phyloP scores from a whole-genome alignment of 164 flowering plant species.

The Magnolia kwangsiensis region DNA sequence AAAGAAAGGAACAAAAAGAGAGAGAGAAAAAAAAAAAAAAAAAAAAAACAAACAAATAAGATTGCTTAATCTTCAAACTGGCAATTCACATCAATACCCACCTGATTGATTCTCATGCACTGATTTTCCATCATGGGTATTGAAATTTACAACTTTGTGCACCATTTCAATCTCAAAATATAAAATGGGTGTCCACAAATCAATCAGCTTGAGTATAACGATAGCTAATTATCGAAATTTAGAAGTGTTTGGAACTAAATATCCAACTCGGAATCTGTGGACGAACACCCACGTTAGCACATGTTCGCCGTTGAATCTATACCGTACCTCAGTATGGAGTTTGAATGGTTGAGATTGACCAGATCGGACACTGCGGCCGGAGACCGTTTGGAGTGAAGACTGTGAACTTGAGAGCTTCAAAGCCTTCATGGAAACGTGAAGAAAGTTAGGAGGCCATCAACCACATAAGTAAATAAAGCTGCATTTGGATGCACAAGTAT shows the following conservation, averaged over 20 bases:
- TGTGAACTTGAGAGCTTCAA: constrained; percentile 6
- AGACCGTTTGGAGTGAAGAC: background rate
- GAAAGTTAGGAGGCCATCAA: background rate
- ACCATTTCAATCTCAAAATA: background rate
- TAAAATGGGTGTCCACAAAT: background rate
- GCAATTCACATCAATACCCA: background rate
- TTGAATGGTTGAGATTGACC: constrained; percentile 10
- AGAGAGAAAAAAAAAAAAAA: too few species aligned
- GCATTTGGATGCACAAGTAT: background rate
- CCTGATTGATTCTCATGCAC: background rate
- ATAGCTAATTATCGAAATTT: too few species aligned
- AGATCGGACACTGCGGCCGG: background rate
- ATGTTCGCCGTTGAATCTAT: background rate
- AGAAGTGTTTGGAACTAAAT: too few species aligned
- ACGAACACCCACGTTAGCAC: too few species aligned
- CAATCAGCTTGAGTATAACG: background rate
- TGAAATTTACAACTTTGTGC: background rate
- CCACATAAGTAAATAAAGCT: background rate
- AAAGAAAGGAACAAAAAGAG: too few species aligned
- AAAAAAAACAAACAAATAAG: background rate
- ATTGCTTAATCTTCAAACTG: background rate
- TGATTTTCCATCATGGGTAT: background rate
- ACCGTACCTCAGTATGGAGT: constrained; percentile 8
- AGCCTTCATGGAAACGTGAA: background rate
- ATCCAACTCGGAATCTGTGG: too few species aligned